Evolutionary conservation across 2,329 filamentous ascomycete species (phyloP).

Genomic region (Myriosclerotinia curreyana): DNA sequence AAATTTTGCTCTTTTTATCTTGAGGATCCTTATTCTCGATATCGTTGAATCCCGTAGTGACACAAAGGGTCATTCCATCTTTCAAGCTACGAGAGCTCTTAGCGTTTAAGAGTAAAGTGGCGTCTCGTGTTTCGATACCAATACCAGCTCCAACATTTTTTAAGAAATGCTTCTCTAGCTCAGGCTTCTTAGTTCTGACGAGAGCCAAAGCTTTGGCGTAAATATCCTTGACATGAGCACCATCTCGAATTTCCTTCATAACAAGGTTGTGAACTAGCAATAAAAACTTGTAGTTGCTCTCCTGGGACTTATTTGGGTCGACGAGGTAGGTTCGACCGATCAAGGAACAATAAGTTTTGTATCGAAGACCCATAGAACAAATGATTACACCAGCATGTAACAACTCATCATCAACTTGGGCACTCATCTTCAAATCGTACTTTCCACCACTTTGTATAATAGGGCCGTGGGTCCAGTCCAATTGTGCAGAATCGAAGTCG

Average conservation of each 20-base stretch:
- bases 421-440: constrained; percentile 81
- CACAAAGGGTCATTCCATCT: constrained; percentile 94
- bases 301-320: constrained; percentile 93
- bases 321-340: constrained; percentile 94
- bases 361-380: constrained; percentile 84
- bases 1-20: constrained; percentile 84
- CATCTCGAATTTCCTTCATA: constrained; percentile 86
- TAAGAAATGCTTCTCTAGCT: constrained; percentile 90
- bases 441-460: constrained; percentile 93
- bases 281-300: constrained; percentile 89
- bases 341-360: constrained; percentile 92
- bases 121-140: constrained; percentile 86
- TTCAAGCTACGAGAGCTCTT: constrained; percentile 83
- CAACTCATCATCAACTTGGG: constrained; percentile 74
- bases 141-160: constrained; percentile 91
- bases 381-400: constrained; percentile 93
- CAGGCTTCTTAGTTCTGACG: constrained; percentile 86
- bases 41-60: constrained; percentile 87
- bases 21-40: constrained; percentile 83
- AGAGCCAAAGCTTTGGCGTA: constrained; percentile 81
- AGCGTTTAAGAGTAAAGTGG: constrained; percentile 76
- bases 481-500: constrained; percentile 81
- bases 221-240: constrained; percentile 80
- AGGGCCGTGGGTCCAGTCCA: constrained; percentile 92
- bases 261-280: constrained; percentile 82